Evolutionary conservation across 257 asterid genomes (phyloP).

Genomic region (Solanum ossicruentum): DNA sequence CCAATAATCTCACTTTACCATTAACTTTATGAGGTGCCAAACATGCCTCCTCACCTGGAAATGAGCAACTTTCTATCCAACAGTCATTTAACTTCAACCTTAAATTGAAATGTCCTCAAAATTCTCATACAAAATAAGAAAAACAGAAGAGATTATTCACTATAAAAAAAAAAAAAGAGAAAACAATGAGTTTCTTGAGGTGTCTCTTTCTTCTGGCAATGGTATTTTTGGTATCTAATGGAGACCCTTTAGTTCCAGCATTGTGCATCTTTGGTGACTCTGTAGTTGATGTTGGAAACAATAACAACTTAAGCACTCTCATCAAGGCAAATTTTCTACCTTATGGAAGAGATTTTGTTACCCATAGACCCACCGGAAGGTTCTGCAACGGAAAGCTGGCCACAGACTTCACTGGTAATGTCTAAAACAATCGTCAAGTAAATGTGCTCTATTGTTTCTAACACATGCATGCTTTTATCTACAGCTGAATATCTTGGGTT

Average conservation of each 20-base stretch:
- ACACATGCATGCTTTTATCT: slow-evolving; percentile 1
- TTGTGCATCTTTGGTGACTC: slow-evolving; percentile 74
- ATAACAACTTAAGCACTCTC: slow-evolving; percentile 51
- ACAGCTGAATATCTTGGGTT: slow-evolving; percentile 83
- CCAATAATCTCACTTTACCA: background rate
- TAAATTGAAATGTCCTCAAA: slow-evolving; percentile 13
- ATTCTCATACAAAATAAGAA: background rate
- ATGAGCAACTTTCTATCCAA: background rate
- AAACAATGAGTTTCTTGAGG: slow-evolving; percentile 19
- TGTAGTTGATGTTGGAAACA: slow-evolving; percentile 71
- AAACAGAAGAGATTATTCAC: background rate
- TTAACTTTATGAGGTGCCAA: slow-evolving; percentile 4
- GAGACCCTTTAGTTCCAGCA: slow-evolving; percentile 74
- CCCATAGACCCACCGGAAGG: slow-evolving; percentile 73
- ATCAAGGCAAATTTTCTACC: slow-evolving; percentile 81
- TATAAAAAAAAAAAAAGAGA: background rate
- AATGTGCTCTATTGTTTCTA: background rate
- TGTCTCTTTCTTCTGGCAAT: slow-evolving; percentile 8
- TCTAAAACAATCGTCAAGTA: background rate
- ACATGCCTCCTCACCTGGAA: slow-evolving; percentile 10
- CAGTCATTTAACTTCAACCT: slow-evolving; percentile 4
- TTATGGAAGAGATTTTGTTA: slow-evolving; percentile 68
- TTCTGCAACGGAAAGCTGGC: slow-evolving; percentile 91
- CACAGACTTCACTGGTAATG: slow-evolving; percentile 64
- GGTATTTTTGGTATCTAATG: slow-evolving; percentile 10